A percentile compares a stretch with the other conserved stretches of the same genome.
Evolutionary conservation across 768 basidiomycete genomes (phyloP).

Genomic region (Phylloporus scabripes): DNA sequence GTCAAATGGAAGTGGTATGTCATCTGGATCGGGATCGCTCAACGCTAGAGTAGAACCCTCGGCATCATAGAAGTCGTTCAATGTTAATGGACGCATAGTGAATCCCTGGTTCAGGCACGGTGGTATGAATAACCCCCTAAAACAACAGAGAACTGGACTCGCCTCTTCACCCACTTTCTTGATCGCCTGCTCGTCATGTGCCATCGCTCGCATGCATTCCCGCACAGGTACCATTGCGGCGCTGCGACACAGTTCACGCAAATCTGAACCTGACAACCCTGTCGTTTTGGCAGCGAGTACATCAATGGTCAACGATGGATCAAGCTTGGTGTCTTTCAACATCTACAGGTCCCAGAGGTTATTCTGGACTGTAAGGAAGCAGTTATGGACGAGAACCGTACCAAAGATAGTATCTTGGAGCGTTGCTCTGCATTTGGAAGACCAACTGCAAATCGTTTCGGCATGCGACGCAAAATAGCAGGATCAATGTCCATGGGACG

Average conservation of each 20-base stretch:
- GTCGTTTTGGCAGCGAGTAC: slow-evolving; percentile 62
- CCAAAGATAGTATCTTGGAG: slow-evolving; percentile 76
- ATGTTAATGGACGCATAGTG: slow-evolving; percentile 61
- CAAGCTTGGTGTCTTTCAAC: slow-evolving; percentile 71
- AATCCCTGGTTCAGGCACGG: slow-evolving; percentile 51
- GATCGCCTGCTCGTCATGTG: slow-evolving; percentile 45
- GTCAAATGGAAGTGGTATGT: slow-evolving; percentile 18
- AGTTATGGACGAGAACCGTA: slow-evolving; percentile 29
- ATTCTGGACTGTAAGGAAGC: not conserved
- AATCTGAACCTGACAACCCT: slow-evolving; percentile 83
- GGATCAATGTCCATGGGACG: slow-evolving; percentile 88
- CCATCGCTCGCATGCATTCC: slow-evolving; percentile 63
- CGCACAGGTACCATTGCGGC: slow-evolving; percentile 92
- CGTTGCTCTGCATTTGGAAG: slow-evolving; percentile 78
- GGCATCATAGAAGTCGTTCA: slow-evolving; percentile 61
- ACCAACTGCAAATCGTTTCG: slow-evolving; percentile 85
- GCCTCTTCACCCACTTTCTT: slow-evolving; percentile 42
- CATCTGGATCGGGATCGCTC: slow-evolving; percentile 24
- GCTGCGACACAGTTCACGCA: slow-evolving; percentile 87
- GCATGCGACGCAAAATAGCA: slow-evolving; percentile 93
- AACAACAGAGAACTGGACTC: not conserved
- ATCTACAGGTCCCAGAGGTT: slow-evolving; percentile 46
- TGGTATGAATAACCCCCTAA: not conserved
- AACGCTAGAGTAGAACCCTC: slow-evolving; percentile 31
- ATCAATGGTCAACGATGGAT: slow-evolving; percentile 54